Conservation (phyloP, 768 basidiomycete species). For the Panus rudis region DNA sequence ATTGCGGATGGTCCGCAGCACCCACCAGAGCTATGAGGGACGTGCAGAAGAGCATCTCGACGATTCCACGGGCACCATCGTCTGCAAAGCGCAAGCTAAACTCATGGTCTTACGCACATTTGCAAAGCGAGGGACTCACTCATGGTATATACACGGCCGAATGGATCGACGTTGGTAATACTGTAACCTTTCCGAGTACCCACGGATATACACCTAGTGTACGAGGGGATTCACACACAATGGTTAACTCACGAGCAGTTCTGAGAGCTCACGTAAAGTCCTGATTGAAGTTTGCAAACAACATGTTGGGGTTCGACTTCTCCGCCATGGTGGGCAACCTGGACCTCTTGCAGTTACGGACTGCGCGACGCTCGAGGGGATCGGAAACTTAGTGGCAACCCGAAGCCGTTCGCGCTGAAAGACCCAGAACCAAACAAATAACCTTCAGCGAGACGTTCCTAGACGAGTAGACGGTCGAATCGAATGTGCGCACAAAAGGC, state of each 20-base stretch:
- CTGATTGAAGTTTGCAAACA: constrained; percentile 96
- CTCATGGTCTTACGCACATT: neutral
- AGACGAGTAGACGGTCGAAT: too few relatives aligned
- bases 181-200: constrained; percentile 94
- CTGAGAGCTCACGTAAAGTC: constrained; percentile 72
- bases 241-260: neutral
- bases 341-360: neutral
- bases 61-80: constrained; percentile 91
- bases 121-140: constrained; percentile 46
- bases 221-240: too few relatives aligned
- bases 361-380: neutral
- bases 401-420: too few relatives aligned
- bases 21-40: constrained; percentile 96
- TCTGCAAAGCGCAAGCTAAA: constrained; percentile 49
- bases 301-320: constrained; percentile 43
- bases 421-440: too few relatives aligned
- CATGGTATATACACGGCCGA: constrained; percentile 91
- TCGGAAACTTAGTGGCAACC: neutral
- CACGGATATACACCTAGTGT: constrained; percentile 75
- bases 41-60: constrained; percentile 99
- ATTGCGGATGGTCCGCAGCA: constrained; percentile 85
- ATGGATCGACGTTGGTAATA: constrained; percentile 97
- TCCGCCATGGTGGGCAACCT: constrained; percentile 29
- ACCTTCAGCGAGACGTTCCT: too few relatives aligned
- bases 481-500: too few relatives aligned